Percentiles rank a stretch among this genome's conserved stretches.
phyloP scores from a whole-genome alignment of 805 yeast genomes.

The Spencermartinsiella europaea region DNA sequence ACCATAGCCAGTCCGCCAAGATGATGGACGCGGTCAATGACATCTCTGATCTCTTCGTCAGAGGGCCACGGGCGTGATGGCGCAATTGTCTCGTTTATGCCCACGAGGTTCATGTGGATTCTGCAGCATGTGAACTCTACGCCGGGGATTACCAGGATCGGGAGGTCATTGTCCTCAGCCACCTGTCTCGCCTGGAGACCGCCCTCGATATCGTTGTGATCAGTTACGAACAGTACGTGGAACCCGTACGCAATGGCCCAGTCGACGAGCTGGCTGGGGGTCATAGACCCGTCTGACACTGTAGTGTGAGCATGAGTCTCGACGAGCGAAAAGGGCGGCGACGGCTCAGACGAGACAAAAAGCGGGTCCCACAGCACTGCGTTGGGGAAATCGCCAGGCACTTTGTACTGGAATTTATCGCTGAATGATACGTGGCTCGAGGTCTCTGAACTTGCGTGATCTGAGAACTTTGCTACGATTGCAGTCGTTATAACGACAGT shows the following conservation, averaged over 20 bases:
- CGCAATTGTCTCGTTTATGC: constrained; percentile 21
- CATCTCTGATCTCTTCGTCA: constrained; percentile 19
- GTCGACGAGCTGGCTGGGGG: constrained; percentile 22
- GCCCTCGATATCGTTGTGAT: constrained; percentile 23
- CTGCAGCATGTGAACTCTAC: constrained; percentile 25
- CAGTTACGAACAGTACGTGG: constrained; percentile 21
- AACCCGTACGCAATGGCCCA: constrained; percentile 26
- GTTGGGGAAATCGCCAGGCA: constrained; percentile 14
- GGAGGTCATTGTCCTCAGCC: constrained; percentile 11
- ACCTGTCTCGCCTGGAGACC: constrained; percentile 18
- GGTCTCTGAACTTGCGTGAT: constrained; percentile 4
- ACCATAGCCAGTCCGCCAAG: constrained; percentile 23
- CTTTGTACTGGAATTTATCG: constrained; percentile 11
- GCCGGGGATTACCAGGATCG: constrained; percentile 23
- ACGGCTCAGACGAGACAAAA: not conserved
- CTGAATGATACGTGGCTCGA: constrained; percentile 11
- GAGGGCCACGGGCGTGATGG: constrained; percentile 20
- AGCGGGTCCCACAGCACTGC: constrained; percentile 14
- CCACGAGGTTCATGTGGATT: constrained; percentile 25
- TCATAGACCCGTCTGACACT: constrained; percentile 20
- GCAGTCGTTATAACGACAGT: constrained; percentile 10
- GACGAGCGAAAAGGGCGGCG: constrained; percentile 2
- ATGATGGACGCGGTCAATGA: constrained; percentile 16
- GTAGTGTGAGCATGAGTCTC: constrained; percentile 24
- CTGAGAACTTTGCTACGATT: constrained; percentile 4